These are phyloP conservation scores for Trichoderma atrobrunneum DNA, from an alignment of 2,329 filamentous ascomycete genomes.

Conservation along the genomic window DNA sequence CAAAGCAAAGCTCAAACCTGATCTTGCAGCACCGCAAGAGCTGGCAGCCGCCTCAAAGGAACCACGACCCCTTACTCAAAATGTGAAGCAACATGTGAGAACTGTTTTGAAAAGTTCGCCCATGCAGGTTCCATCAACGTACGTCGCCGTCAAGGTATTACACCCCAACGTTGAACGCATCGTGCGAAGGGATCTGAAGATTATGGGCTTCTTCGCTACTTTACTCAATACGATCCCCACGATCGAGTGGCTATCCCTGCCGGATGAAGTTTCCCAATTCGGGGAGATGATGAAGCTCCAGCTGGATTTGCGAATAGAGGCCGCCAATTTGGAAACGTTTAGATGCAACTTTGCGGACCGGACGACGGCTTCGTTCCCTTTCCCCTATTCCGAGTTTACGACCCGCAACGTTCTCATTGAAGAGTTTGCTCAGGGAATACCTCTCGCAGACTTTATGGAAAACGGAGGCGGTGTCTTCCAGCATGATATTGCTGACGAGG, in stretches of 20 bases:
- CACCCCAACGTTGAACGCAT: constrained; percentile 88
- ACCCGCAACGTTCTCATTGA: constrained; percentile 91
- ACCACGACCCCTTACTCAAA: constrained; percentile 55
- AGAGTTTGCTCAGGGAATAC: constrained; percentile 93
- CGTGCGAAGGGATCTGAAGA: constrained; percentile 84
- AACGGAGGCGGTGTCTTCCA: constrained; percentile 91
- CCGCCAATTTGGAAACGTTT: constrained; percentile 84
- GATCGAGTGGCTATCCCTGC: constrained; percentile 95
- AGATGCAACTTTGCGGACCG: constrained; percentile 85
- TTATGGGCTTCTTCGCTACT: constrained; percentile 89
- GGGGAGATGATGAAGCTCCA: constrained; percentile 99
- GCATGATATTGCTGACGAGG: constrained; percentile 90
- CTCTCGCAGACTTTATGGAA: constrained; percentile 83
- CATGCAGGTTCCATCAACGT: constrained; percentile 79
- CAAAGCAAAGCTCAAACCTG: constrained; percentile 84
- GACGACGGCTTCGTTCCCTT: constrained; percentile 94
- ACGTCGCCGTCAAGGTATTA: constrained; percentile 93
- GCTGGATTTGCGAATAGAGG: constrained; percentile 90
- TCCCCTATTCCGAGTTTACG: constrained; percentile 87
- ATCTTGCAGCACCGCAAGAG: constrained; percentile 63
- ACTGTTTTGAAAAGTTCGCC: constrained; percentile 83
- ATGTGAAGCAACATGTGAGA: constrained; percentile 78
- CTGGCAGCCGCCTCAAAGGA: constrained; percentile 47
- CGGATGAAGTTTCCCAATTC: constrained; percentile 90
- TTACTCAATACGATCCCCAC: constrained; percentile 84